Evolutionary conservation across 768 basidiomycete genomes (phyloP).

Genomic region (Termitomyces sp.): DNA sequence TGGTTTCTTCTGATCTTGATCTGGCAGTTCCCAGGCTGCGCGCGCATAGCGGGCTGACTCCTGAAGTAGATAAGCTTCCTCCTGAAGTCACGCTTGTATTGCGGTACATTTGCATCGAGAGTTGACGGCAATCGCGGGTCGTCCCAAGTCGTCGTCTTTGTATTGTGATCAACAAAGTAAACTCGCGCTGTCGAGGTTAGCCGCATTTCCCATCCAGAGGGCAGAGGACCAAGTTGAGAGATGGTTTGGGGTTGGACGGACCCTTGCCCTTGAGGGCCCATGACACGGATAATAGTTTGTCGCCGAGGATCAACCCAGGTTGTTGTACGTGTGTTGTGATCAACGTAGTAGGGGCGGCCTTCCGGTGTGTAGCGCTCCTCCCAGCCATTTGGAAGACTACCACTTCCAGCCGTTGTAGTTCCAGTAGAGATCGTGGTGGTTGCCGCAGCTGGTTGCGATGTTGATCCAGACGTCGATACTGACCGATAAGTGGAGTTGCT

Average conservation of each 20-base stretch:
- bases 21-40: constrained; percentile 98
- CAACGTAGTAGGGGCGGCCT: constrained; percentile 97
- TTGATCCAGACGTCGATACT: constrained; percentile 17
- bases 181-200: constrained; percentile 97
- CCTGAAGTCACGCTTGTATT: constrained; percentile 99
- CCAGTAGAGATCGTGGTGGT: constrained; percentile 38
- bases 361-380: constrained; percentile 99
- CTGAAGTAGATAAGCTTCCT: constrained; percentile 99
- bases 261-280: constrained; percentile 91
- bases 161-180: constrained; percentile 99
- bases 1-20: constrained; percentile 98
- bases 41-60: constrained; percentile 96
- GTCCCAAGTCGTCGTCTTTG: constrained; percentile 99
- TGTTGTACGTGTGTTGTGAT: constrained; percentile 98
- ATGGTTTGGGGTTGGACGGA: constrained; percentile 93
- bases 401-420: constrained; percentile 67
- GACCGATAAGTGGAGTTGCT: constrained; percentile 42
- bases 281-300: constrained; percentile 94
- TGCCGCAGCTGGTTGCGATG: constrained; percentile 22
- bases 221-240: constrained; percentile 93
- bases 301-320: constrained; percentile 99
- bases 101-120: constrained; percentile 94
- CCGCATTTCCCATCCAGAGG: constrained; percentile 99
- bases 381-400: constrained; percentile 95
- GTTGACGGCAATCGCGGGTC: constrained; percentile 95